These are phyloP conservation scores for Saccharomycopsis fibuligera DNA, from an alignment of 805 yeast species.

Conservation along the genomic window DNA sequence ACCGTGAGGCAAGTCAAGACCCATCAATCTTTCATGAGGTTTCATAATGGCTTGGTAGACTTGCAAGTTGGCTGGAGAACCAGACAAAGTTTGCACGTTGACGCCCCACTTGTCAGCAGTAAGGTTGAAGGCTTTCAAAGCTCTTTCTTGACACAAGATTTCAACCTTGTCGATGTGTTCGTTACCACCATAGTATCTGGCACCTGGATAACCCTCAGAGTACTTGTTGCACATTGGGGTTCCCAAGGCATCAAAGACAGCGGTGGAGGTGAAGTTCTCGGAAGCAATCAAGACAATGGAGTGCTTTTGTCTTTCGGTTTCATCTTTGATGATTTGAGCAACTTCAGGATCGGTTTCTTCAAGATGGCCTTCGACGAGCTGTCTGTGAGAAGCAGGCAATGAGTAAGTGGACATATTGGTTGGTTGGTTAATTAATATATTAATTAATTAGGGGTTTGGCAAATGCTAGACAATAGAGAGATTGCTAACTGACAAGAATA, in stretches of 20 bases:
- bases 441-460: no score
- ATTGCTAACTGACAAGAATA: no score
- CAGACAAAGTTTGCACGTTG: constrained; percentile 90
- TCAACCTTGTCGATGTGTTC: constrained; percentile 91
- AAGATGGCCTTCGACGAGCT: constrained; percentile 59
- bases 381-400: constrained; percentile 57
- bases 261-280: constrained; percentile 91
- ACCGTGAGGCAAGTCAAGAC: constrained; percentile 96
- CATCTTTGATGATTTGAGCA: constrained; percentile 66
- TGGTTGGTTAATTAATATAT: no score
- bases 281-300: constrained; percentile 91
- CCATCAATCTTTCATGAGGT: constrained; percentile 93
- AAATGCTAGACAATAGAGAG: no score
- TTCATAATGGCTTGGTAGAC: constrained; percentile 85
- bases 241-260: constrained; percentile 91
- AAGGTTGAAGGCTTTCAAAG: constrained; percentile 73
- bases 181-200: constrained; percentile 97
- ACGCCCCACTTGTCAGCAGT: constrained; percentile 91
- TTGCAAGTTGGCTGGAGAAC: constrained; percentile 94
- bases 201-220: constrained; percentile 98
- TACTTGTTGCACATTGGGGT: constrained; percentile 97
- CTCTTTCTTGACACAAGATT: constrained; percentile 83
- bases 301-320: constrained; percentile 80
- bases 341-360: constrained; percentile 80
- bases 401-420: constrained; percentile 40